Evolutionary conservation across 2,329 filamentous ascomycete genomes (phyloP), one percentile per base, ranked within the genome.

Genomic region (Myrmaecium sp.): DNA sequence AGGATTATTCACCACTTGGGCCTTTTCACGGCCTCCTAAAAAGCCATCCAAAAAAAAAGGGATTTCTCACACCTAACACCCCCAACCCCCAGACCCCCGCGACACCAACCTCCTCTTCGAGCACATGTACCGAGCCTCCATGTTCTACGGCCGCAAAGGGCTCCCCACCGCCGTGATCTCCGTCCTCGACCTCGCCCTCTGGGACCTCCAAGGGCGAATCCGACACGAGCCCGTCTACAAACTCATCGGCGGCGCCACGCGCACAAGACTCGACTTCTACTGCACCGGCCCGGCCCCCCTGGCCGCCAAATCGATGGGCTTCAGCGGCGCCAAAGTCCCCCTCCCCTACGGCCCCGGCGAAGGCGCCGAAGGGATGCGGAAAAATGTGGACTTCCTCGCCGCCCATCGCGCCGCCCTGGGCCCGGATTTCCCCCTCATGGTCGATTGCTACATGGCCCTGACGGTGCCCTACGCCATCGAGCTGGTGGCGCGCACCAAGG

Each of bases 371-470:
- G 84, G 84, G 4, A 57, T 94, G 42, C 68, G 69, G 48, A 92
- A 91, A 63, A 94, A 94, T 48, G 67, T 93, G 29, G 82, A 82
- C 48, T 94, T 84, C 48, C 66, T 94, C 26, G 71, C 75, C 39
- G 75, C 80, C 52, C 81, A 93, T 52, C 71, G 83, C 29, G 78
- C 83, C 46, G 69, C 69, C 29, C 76, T 94, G 22, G 84, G 84
- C 0, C 79, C 82, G 0, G 79, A 93, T 50, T 94, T 89, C 49
- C 84, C 84, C 23, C 65, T 94, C 38, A 84, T 91, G 63, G 84
- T 94, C 4, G 84, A 94, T 57, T 94, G 84, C 63, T 94, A 92
- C 57, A 94, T 94, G 84, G 84, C 78, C 39, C 61, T 94, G 44
- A 93, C 84, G 43, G 84, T 94, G 14, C 60, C 79, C 1, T 94